Evolutionary conservation across 345 rosid species (phyloP).

Genomic region (Dovyalis caffra): DNA sequence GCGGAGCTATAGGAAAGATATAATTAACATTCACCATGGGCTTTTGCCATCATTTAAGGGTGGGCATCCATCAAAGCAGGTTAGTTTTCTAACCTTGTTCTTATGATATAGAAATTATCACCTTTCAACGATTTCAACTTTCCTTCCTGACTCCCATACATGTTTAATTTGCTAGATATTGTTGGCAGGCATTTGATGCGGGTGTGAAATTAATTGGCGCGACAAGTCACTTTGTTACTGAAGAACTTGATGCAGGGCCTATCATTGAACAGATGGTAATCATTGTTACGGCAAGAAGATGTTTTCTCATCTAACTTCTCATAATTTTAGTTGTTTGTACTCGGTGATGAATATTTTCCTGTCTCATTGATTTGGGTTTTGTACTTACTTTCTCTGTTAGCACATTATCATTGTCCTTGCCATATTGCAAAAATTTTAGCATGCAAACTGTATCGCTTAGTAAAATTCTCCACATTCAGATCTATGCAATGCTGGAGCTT

Average conservation of each 20-base stretch:
- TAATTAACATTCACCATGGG: conserved; percentile 97
- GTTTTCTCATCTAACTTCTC: background rate
- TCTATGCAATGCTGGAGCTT: background rate
- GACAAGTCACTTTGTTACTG: conserved; percentile 89
- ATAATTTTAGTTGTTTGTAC: background rate
- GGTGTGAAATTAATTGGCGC: conserved; percentile 98
- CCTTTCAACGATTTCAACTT: background rate
- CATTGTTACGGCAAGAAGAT: background rate
- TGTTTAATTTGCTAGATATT: conserved; percentile 38
- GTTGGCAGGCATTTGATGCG: conserved; percentile 88
- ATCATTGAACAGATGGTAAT: conserved; percentile 95
- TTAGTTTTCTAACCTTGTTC: conserved; percentile 25
- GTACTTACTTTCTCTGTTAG: background rate
- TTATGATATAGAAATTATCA: conserved; percentile 8
- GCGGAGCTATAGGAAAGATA: conserved; percentile 74
- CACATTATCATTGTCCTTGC: background rate
- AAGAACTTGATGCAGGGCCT: conserved; percentile 94
- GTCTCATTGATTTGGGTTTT: background rate
- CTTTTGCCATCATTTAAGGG: conserved; percentile 97
- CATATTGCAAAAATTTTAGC: background rate
- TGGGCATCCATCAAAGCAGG: conserved; percentile 84
- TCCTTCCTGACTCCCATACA: conserved; percentile 11
- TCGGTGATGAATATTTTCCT: background rate
- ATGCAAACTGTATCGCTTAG: background rate
- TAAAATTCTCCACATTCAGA: background rate